Percentiles rank a stretch among this genome's conserved stretches.
phyloP scores from a whole-genome alignment of 768 basidiomycete species.

The Dioszegia aurantiaca region DNA sequence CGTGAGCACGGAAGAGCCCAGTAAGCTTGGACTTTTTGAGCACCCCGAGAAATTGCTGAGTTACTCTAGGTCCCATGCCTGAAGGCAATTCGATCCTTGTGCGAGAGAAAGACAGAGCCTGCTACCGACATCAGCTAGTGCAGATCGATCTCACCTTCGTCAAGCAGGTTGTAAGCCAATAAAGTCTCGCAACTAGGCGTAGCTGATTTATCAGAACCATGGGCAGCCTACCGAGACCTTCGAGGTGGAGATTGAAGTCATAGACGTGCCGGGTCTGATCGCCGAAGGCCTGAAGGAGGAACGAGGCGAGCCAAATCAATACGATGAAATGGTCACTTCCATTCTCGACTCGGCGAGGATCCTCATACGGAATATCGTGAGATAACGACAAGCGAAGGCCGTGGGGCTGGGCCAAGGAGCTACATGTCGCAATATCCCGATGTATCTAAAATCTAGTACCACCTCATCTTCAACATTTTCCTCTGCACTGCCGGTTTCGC shows the following conservation, averaged over 20 bases:
- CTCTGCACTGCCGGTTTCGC: slow-evolving; percentile 72
- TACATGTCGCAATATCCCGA: too few species aligned
- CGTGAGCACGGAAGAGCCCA: slow-evolving; percentile 83
- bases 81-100: slow-evolving; percentile 20
- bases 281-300: slow-evolving; percentile 67
- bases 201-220: neutral
- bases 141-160: slow-evolving; percentile 93
- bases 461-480: slow-evolving; percentile 43
- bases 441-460: slow-evolving; percentile 37
- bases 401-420: too few species aligned
- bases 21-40: too few species aligned
- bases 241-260: slow-evolving; percentile 83
- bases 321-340: slow-evolving; percentile 86
- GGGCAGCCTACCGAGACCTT: slow-evolving; percentile 57
- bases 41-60: neutral
- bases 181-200: neutral
- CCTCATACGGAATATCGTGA: slow-evolving; percentile 69
- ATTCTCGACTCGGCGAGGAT: slow-evolving; percentile 92
- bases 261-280: slow-evolving; percentile 68
- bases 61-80: slow-evolving; percentile 37
- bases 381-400: too few species aligned
- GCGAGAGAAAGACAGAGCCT: slow-evolving; percentile 80
- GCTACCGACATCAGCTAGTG: slow-evolving; percentile 91
- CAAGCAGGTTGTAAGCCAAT: slow-evolving; percentile 29
- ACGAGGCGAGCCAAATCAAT: slow-evolving; percentile 65